These are phyloP conservation scores for Oryza officinalis DNA, from an alignment of 176 grass and related monocot genomes.

Conservation along the genomic window DNA sequence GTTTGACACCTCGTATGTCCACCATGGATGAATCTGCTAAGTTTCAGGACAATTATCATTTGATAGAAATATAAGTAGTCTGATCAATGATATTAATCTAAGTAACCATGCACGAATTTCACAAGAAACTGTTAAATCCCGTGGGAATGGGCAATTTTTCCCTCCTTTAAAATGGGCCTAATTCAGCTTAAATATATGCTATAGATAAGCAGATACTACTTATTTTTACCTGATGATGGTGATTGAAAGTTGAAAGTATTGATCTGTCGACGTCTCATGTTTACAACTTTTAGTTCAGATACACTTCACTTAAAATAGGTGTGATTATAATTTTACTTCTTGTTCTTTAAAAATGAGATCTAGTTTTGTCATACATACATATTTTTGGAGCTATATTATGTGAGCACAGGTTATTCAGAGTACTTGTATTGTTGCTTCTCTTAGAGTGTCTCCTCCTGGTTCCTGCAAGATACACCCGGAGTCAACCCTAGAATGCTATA, in stretches of 20 bases:
- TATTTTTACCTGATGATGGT: not conserved
- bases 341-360: not conserved
- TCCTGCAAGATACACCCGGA: not conserved
- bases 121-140: not conserved
- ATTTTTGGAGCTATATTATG: not conserved
- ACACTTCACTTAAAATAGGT: not conserved
- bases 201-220: not conserved
- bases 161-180: not conserved
- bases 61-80: not conserved
- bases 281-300: not conserved
- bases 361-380: not conserved
- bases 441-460: not conserved
- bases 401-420: not conserved
- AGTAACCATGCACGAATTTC: not conserved
- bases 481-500: slow-evolving; percentile 37
- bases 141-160: not conserved
- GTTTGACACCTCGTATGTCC: not conserved
- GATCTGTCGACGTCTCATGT: not conserved
- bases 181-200: not conserved
- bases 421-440: not conserved
- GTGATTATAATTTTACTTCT: not conserved
- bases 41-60: slow-evolving; percentile 7
- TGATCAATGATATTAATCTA: not conserved
- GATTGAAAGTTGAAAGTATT: not conserved
- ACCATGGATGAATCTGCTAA: not conserved